Percentiles rank a stretch among this genome's conserved stretches.
Evolutionary conservation across 2,329 filamentous ascomycete genomes (phyloP).

Genomic region (Aspergillus pseudotamarii): DNA sequence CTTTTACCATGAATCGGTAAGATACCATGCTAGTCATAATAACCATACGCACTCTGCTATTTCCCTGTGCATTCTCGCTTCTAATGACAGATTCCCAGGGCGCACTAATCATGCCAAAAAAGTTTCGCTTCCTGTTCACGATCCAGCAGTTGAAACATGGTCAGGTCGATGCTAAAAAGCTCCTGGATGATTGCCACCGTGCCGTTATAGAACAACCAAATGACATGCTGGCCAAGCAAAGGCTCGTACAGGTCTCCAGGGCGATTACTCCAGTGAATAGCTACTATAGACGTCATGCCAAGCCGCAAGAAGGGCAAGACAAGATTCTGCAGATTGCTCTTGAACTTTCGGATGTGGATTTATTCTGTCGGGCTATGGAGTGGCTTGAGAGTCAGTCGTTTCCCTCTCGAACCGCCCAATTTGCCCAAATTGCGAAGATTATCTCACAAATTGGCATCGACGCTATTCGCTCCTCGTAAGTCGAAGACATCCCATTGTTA

Average conservation of each 20-base stretch:
- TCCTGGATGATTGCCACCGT: too few species aligned
- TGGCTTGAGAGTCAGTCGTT: not conserved
- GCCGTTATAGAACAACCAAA: not conserved
- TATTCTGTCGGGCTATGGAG: not conserved
- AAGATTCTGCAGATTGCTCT: conserved; percentile 1
- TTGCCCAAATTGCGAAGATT: not conserved
- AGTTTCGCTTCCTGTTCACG: too few species aligned
- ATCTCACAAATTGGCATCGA: not conserved
- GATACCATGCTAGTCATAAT: too few species aligned
- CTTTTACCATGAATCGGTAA: too few species aligned
- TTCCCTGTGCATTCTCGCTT: too few species aligned
- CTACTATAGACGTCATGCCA: too few species aligned
- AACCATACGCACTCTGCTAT: too few species aligned
- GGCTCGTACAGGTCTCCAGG: not conserved
- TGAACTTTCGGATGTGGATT: not conserved
- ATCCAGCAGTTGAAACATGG: too few species aligned
- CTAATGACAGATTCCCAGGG: too few species aligned
- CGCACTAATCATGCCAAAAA: too few species aligned
- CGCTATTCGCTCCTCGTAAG: not conserved
- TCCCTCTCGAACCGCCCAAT: not conserved
- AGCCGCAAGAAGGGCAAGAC: too few species aligned
- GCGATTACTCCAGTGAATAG: not conserved
- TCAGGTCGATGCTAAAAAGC: too few species aligned
- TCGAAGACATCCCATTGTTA: not conserved
- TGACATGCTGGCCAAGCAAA: conserved; percentile 1